Percentiles rank a stretch among this genome's conserved stretches.
phyloP scores from a whole-genome alignment of 2,329 filamentous ascomycete genomes.

The Claviceps citrina region DNA sequence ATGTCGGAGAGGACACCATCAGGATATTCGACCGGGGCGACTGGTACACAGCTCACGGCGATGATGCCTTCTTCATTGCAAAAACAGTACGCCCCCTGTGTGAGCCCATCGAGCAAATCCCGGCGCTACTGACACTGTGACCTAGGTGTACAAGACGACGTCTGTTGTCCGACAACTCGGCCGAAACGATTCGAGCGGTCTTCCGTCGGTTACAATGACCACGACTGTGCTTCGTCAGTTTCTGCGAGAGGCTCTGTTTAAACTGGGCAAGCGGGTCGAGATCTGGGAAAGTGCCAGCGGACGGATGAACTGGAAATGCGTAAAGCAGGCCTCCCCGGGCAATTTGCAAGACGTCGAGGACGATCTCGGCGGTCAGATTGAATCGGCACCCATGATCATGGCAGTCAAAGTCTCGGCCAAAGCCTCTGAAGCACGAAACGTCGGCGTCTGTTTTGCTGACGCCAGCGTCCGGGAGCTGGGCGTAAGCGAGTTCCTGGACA shows the following conservation, averaged over 20 bases:
- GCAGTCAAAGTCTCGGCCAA: conserved; percentile 88
- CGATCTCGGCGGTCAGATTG: conserved; percentile 72
- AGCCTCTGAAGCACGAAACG: conserved; percentile 65
- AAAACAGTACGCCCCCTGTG: conserved; percentile 43
- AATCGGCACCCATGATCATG: conserved; percentile 84
- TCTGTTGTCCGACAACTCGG: conserved; percentile 87
- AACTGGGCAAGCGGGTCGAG: conserved; percentile 78
- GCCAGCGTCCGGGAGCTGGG: conserved; percentile 90
- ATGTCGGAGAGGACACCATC: conserved; percentile 57
- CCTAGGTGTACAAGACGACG: conserved; percentile 86
- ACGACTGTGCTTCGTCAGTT: conserved; percentile 92
- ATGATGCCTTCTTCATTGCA: conserved; percentile 72
- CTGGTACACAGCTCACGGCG: conserved; percentile 86
- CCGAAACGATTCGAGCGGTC: conserved; percentile 63
- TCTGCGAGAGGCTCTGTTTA: conserved; percentile 82
- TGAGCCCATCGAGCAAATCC: not conserved
- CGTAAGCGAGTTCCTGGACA: conserved; percentile 97
- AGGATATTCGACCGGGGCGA: conserved; percentile 89
- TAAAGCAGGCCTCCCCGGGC: conserved; percentile 84
- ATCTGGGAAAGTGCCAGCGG: conserved; percentile 66
- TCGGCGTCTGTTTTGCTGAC: conserved; percentile 95
- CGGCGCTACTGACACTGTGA: not conserved
- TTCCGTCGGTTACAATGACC: conserved; percentile 90
- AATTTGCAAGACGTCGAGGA: conserved; percentile 96
- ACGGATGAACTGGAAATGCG: conserved; percentile 81